Evolutionary conservation across 2,329 filamentous ascomycete species (phyloP).

Genomic region (Alternaria panax): DNA sequence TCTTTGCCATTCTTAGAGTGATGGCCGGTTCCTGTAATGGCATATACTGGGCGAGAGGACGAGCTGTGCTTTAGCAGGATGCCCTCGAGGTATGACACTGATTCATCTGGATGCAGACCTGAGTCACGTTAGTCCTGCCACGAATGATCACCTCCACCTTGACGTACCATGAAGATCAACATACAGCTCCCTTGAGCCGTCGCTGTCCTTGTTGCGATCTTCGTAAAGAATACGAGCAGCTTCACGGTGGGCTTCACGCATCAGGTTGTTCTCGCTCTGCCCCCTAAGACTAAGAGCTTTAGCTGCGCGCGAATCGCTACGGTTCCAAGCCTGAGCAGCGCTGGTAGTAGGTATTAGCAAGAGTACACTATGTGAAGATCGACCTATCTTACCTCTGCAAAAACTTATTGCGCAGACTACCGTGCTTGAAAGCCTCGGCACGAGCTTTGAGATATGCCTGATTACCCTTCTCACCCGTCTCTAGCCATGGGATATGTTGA

Average conservation of each 20-base stretch:
- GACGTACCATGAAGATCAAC: conserved; percentile 81
- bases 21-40: conserved; percentile 95
- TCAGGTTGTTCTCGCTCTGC: conserved; percentile 95
- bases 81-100: conserved; percentile 89
- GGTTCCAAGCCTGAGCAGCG: conserved; percentile 97
- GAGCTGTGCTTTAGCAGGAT: conserved; percentile 85
- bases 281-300: conserved; percentile 93
- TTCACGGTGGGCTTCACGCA: conserved; percentile 96
- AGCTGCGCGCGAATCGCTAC: conserved; percentile 93
- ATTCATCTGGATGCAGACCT: conserved; percentile 96
- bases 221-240: conserved; percentile 92
- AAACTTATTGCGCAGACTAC: conserved; percentile 95
- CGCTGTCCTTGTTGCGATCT: conserved; percentile 79
- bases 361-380: neutral
- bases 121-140: conserved; percentile 11
- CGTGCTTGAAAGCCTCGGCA: conserved; percentile 96
- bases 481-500: conserved; percentile 94
- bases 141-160: neutral
- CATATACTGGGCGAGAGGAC: conserved; percentile 78
- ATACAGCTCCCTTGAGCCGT: conserved; percentile 75
- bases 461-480: conserved; percentile 90
- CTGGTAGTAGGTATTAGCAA: conserved; percentile 56
- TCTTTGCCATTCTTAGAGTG: conserved; percentile 99
- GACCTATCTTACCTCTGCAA: conserved; percentile 74
- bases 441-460: conserved; percentile 94